A percentile compares a stretch with the other conserved stretches of the same genome.
These are phyloP conservation scores for Babjeviella inositovora DNA, from an alignment of 805 yeast species.

Conservation along the genomic window DNA sequence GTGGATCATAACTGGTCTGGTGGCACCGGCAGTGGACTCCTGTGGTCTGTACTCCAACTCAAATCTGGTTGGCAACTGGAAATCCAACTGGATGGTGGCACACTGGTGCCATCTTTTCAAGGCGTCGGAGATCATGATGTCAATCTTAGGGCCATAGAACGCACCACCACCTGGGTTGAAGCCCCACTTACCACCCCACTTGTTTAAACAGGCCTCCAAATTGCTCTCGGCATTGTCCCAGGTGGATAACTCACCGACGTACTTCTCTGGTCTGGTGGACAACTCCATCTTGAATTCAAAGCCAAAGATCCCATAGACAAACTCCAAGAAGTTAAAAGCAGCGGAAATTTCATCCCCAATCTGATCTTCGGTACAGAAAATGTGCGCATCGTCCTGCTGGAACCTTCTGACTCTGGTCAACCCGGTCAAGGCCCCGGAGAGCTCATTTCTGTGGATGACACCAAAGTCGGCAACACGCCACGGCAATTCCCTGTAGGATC, in stretches of 20 bases:
- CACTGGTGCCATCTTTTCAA: constrained; percentile 96
- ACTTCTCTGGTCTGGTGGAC: constrained; percentile 95
- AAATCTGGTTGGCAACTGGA: constrained; percentile 93
- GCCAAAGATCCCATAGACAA: constrained; percentile 82
- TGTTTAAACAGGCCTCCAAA: constrained; percentile 67
- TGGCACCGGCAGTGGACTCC: constrained; percentile 38
- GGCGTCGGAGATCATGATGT: constrained; percentile 90
- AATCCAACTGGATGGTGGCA: constrained; percentile 96
- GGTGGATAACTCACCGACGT: constrained; percentile 83
- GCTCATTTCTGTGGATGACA: constrained; percentile 93
- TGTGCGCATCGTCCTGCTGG: constrained; percentile 99
- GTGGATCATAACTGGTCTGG: constrained; percentile 97
- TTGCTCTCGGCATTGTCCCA: constrained; percentile 88
- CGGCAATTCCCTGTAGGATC: constrained; percentile 94
- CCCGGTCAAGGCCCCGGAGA: constrained; percentile 88
- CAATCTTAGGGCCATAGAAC: constrained; percentile 91
- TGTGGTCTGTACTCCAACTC: constrained; percentile 75
- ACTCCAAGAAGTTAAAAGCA: constrained; percentile 73
- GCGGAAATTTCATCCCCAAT: constrained; percentile 73
- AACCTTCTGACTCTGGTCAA: constrained; percentile 96
- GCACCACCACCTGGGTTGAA: constrained; percentile 97
- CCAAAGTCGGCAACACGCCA: constrained; percentile 99
- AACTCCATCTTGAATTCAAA: constrained; percentile 94
- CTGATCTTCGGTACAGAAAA: constrained; percentile 88
- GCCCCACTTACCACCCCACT: constrained; percentile 87